Conservation (phyloP, 768 basidiomycete species). For the Tricholoma hemisulphureum region DNA sequence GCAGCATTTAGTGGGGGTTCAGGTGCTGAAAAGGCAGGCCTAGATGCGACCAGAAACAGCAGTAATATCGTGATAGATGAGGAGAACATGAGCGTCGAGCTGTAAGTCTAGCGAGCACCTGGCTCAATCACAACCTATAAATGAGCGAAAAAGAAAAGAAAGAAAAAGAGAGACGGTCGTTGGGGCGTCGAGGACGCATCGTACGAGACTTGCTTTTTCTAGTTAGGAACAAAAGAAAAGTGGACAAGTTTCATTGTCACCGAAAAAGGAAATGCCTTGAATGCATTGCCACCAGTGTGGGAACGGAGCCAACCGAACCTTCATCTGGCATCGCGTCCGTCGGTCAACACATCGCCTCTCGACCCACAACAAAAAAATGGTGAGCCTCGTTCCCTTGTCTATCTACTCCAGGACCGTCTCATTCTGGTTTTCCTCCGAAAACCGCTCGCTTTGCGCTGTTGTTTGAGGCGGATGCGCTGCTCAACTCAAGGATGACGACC, state of each 20-base stretch:
- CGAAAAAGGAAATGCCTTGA: constrained; percentile 4
- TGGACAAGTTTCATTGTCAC: constrained; percentile 12
- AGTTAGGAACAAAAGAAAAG: constrained; percentile 12
- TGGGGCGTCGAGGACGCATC: constrained; percentile 1
- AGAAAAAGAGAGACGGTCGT: constrained; percentile 3
- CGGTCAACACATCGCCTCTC: constrained; percentile 38
- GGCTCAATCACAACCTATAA: constrained; percentile 24
- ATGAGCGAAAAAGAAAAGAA: constrained; percentile 9
- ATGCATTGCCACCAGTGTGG: constrained; percentile 22
- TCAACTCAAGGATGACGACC: constrained; percentile 35
- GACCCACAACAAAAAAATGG: constrained; percentile 41
- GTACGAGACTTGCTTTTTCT: not conserved
- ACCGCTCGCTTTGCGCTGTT: constrained; percentile 17
- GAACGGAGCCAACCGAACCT: constrained; percentile 30
- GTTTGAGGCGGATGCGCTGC: constrained; percentile 37
- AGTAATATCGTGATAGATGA: constrained; percentile 7
- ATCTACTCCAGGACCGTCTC: not conserved
- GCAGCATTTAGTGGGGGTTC: constrained; percentile 36
- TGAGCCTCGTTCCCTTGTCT: constrained; percentile 26
- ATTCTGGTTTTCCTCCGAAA: constrained; percentile 9
- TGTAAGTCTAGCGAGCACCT: constrained; percentile 29
- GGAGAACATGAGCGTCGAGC: constrained; percentile 13
- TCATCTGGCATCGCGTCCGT: constrained; percentile 24
- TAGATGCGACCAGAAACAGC: constrained; percentile 23
- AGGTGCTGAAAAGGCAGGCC: constrained; percentile 27